Evolutionary conservation across 352 stramenopile species (phyloP).

Genomic region (Phytophthora quininea): DNA sequence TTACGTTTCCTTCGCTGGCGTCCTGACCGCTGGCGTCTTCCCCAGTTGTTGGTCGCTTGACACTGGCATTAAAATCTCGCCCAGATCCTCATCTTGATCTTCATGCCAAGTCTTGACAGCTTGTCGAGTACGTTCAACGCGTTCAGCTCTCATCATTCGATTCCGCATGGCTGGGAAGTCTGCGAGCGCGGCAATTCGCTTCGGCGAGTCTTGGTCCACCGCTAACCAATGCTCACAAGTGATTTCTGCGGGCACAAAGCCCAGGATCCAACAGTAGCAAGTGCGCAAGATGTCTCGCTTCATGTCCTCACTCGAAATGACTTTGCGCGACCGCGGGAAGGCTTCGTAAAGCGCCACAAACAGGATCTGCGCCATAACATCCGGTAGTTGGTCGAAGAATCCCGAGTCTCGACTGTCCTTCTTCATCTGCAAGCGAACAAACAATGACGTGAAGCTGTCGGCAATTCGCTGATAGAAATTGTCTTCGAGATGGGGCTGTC

Average conservation of each 20-base stretch:
- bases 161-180: constrained; percentile 78
- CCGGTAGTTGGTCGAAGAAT: constrained; percentile 63
- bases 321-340: constrained; percentile 68
- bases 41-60: constrained; percentile 5
- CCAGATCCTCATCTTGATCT: constrained; percentile 25
- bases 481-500: constrained; percentile 45
- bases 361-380: constrained; percentile 65
- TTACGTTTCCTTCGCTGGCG: background rate
- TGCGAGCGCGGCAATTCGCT: constrained; percentile 57
- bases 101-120: constrained; percentile 58
- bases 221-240: constrained; percentile 59
- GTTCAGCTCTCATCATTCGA: constrained; percentile 65
- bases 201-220: constrained; percentile 60
- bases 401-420: constrained; percentile 48
- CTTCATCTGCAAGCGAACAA: constrained; percentile 67
- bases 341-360: constrained; percentile 75
- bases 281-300: constrained; percentile 50
- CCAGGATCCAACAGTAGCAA: constrained; percentile 70
- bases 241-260: constrained; percentile 58
- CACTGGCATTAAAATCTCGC: constrained; percentile 4
- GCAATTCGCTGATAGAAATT: constrained; percentile 68
- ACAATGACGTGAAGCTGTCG: constrained; percentile 70
- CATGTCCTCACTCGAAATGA: constrained; percentile 39
- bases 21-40: background rate
- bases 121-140: constrained; percentile 63